phyloP scores from a whole-genome alignment of 306 rosid genomes.

The Lathyrus aphaca region DNA sequence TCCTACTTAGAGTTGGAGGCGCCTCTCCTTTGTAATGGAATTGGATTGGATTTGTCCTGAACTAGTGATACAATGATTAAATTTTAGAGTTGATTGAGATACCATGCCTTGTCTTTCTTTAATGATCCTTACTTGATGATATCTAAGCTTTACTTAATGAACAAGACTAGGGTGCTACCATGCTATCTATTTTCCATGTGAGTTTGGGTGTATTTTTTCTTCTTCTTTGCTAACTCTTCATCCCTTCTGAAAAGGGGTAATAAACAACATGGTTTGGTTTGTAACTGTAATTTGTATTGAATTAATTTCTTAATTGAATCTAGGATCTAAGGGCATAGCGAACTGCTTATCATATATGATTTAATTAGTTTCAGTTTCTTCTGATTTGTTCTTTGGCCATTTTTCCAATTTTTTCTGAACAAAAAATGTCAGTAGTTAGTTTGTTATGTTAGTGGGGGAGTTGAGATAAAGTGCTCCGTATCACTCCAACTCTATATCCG shows the following conservation, averaged over 20 bases:
- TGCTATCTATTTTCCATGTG: slow-evolving; percentile 22
- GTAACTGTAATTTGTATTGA: not conserved
- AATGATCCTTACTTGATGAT: slow-evolving; percentile 10
- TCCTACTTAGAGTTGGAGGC: not conserved
- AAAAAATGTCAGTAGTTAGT: too few relatives aligned
- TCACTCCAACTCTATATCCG: too few relatives aligned
- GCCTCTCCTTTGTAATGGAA: slow-evolving; percentile 22
- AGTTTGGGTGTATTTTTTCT: not conserved
- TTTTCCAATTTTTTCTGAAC: too few relatives aligned
- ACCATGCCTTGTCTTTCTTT: slow-evolving; percentile 10
- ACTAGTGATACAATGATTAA: slow-evolving; percentile 7
- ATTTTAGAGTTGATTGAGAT: slow-evolving; percentile 8
- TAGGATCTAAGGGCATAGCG: not conserved
- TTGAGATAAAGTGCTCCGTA: too few relatives aligned
- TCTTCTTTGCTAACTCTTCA: too few relatives aligned
- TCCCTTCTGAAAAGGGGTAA: too few relatives aligned
- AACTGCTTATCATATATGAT: slow-evolving; percentile 24
- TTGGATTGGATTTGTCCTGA: slow-evolving; percentile 12
- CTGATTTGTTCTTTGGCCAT: slow-evolving; percentile 22
- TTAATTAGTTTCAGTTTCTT: slow-evolving; percentile 29
- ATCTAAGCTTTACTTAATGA: slow-evolving; percentile 1
- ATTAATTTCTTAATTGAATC: slow-evolving; percentile 23
- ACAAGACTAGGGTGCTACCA: slow-evolving; percentile 12
- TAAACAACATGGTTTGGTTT: not conserved
- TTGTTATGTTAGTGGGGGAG: not conserved